These are phyloP conservation scores for Podosphaera leucotricha DNA, from an alignment of 2,329 filamentous ascomycete genomes.

Conservation along the genomic window DNA sequence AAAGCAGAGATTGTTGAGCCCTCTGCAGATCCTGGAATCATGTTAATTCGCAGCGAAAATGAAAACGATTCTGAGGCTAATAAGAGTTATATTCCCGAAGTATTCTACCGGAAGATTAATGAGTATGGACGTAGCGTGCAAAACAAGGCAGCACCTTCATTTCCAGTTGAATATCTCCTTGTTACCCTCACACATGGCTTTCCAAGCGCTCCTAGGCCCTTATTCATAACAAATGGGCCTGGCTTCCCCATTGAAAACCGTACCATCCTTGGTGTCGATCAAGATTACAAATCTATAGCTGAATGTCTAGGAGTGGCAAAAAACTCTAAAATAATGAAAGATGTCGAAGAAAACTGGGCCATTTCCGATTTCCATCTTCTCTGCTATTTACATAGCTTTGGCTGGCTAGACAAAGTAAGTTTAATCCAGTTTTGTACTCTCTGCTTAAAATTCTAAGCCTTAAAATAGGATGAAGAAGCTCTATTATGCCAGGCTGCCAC, in stretches of 20 bases:
- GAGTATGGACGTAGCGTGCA: slow-evolving; percentile 93
- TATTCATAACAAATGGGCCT: slow-evolving; percentile 40
- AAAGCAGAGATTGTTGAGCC: slow-evolving; percentile 85
- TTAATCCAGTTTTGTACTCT: background rate
- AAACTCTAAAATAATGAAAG: slow-evolving; percentile 29
- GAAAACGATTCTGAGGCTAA: slow-evolving; percentile 44
- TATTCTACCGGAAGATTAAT: slow-evolving; percentile 88
- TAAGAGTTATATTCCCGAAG: slow-evolving; percentile 82
- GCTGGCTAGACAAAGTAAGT: slow-evolving; percentile 62
- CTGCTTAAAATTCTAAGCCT: background rate
- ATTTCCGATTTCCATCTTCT: slow-evolving; percentile 89
- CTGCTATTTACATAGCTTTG: slow-evolving; percentile 62
- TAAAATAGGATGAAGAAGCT: slow-evolving; percentile 57
- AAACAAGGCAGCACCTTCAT: slow-evolving; percentile 87
- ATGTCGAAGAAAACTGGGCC: slow-evolving; percentile 36
- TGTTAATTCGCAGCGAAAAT: slow-evolving; percentile 85
- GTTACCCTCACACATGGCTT: slow-evolving; percentile 94
- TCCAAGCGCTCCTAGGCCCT: slow-evolving; percentile 52
- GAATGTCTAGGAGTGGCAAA: slow-evolving; percentile 39
- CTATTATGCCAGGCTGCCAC: slow-evolving; percentile 70
- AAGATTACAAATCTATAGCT: slow-evolving; percentile 48
- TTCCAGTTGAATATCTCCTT: slow-evolving; percentile 88
- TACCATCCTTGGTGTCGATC: slow-evolving; percentile 61
- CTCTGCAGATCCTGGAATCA: slow-evolving; percentile 73
- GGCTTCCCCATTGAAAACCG: slow-evolving; percentile 84